Evolutionary conservation across 2,329 filamentous ascomycete genomes (phyloP), one percentile per base, ranked within the genome.

Genomic region (Cordyceps fumosorosea): DNA sequence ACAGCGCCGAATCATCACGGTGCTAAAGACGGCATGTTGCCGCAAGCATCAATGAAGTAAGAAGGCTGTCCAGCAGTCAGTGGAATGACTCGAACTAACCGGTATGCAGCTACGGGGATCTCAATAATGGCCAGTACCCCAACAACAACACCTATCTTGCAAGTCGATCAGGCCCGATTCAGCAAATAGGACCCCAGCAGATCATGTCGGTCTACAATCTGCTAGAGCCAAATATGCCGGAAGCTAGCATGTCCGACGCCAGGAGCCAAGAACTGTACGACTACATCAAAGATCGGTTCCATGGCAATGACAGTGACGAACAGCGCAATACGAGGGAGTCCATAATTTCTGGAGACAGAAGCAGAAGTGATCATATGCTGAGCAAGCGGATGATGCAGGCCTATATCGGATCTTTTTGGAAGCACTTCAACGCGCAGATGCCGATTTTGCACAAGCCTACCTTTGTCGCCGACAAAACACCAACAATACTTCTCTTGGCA

Each of bases 341-440:
- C 56, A 84, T 97, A 29, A 78, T 96, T 62, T 87, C 91, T 32
- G 93, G 93, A 16, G 87, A 96, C 69, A 84, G 89, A 59, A 84
- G 87, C 56, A 77, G 84, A 37, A 81, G 84, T 58, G 76, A 78
- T 26, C 85, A 88, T 64, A 82, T 88, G 78, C 78, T 98, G 65
- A 96, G 93, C 73, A 81, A 93, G 69, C 86, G 89, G 69, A 97
- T 96, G 91, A 96, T 98, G 89, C 91, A 97, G 75, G 89, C 88
- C 3, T 98, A 97, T 70, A 92, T 96, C 66, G 84, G 87, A 12
- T 96, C 92, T 2, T 99, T 96, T 74, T 99, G 95, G 95, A 82
- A 89, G 59, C 89, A 97, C 73, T 96, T 97, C 70, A 96, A 95
- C 73, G 89, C 93, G 60, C 95, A 98, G 73, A 82, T 98, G 65